Conservation (phyloP, 768 basidiomycete genomes). For the Mycena amicta region DNA sequence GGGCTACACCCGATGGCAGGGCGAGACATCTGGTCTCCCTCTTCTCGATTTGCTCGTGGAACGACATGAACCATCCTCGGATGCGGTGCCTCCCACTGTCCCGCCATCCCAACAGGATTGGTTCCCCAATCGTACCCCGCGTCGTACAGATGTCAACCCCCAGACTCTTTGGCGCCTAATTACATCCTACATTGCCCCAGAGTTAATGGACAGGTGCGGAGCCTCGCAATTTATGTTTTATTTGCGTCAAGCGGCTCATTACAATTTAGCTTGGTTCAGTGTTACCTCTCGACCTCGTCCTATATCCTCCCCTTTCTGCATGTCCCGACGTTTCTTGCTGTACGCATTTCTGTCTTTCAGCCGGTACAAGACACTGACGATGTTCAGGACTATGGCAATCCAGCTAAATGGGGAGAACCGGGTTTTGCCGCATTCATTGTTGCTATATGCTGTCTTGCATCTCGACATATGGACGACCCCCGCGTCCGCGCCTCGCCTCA, state of each 20-base stretch:
- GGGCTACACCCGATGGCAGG: conserved; percentile 87
- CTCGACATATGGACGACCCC: conserved; percentile 90
- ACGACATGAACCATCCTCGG: conserved; percentile 49
- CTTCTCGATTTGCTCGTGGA: conserved; percentile 84
- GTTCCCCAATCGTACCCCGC: conserved; percentile 83
- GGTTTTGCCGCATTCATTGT: conserved; percentile 94
- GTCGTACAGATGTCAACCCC: conserved; percentile 79
- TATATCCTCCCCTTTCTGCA: conserved; percentile 92
- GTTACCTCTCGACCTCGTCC: conserved; percentile 90
- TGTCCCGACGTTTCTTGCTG: conserved; percentile 83
- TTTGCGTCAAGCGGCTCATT: neutral
- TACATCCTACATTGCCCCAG: conserved; percentile 83
- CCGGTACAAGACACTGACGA: conserved; percentile 21
- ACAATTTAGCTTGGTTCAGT: conserved; percentile 67
- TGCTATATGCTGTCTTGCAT: conserved; percentile 88
- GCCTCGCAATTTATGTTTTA: too few species aligned
- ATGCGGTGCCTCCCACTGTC: conserved; percentile 26
- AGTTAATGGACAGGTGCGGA: conserved; percentile 83
- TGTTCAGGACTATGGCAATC: conserved; percentile 85
- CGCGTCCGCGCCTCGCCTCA: conserved; percentile 81
- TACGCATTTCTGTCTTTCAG: conserved; percentile 35
- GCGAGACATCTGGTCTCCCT: conserved; percentile 90
- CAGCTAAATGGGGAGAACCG: conserved; percentile 93
- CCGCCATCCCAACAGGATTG: conserved; percentile 41
- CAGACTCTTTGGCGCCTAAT: conserved; percentile 87